phyloP scores from a whole-genome alignment of 169 alveolate genomes.

The Eimeria necatrix region DNA sequence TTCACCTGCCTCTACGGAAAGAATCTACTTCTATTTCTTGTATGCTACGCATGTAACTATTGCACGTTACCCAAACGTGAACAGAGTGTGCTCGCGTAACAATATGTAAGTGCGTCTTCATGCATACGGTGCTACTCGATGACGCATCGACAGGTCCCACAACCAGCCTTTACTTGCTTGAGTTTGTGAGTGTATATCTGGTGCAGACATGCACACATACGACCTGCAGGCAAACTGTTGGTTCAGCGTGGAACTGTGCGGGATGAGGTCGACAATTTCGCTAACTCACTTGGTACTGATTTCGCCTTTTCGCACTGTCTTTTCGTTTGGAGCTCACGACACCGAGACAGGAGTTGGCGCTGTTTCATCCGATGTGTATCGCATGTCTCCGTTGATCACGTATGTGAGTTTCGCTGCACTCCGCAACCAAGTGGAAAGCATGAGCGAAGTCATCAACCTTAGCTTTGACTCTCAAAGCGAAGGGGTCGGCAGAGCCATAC shows the following conservation, averaged over 20 bases:
- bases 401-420: conserved; percentile 76
- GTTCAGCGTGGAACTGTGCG: conserved; percentile 52
- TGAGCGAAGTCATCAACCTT: conserved; percentile 61
- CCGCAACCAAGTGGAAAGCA: conserved; percentile 74
- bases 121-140: no score
- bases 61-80: no score
- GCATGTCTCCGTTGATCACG: conserved; percentile 71
- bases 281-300: conserved; percentile 59
- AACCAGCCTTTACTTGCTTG: background rate
- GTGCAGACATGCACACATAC: conserved; percentile 73
- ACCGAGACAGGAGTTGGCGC: conserved; percentile 44
- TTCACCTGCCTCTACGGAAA: no score
- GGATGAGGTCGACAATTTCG: conserved; percentile 6
- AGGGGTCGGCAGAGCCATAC: conserved; percentile 62
- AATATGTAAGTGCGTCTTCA: background rate
- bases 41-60: no score
- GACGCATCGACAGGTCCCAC: no score
- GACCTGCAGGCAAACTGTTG: conserved; percentile 80
- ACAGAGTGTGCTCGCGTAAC: background rate
- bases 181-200: background rate
- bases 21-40: no score
- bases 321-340: conserved; percentile 75
- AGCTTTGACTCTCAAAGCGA: conserved; percentile 67
- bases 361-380: conserved; percentile 73
- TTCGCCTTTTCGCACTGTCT: conserved; percentile 52